A percentile compares a stretch with the other conserved stretches of the same genome.
phyloP scores from a whole-genome alignment of 2,329 filamentous ascomycete genomes.

The Uncinocarpus reesii region DNA sequence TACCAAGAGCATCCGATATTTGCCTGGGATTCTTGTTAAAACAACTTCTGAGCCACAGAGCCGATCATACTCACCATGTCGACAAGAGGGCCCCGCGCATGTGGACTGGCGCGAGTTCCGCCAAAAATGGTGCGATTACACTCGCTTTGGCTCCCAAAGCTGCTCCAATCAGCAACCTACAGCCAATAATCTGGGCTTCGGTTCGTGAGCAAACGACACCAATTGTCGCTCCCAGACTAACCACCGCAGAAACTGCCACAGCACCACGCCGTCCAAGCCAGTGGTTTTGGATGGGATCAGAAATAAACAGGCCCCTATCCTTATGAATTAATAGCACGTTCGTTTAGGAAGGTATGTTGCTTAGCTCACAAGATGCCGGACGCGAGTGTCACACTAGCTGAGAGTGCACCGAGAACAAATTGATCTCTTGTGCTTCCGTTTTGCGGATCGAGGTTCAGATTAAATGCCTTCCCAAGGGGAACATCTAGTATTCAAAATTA shows the following conservation, averaged over 20 bases:
- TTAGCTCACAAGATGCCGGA: conserved; percentile 9
- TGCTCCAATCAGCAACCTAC: conserved; percentile 6
- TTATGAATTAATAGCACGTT: not conserved
- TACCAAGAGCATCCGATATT: conserved; percentile 8
- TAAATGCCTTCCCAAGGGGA: not conserved
- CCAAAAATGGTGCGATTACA: conserved; percentile 10
- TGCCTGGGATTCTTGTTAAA: conserved; percentile 6
- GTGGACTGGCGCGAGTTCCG: conserved; percentile 10
- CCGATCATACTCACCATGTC: conserved; percentile 5
- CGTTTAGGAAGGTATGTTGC: not conserved
- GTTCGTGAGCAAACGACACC: conserved; percentile 5
- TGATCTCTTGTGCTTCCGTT: not conserved
- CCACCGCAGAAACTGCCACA: conserved; percentile 2
- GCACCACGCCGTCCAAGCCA: conserved; percentile 11
- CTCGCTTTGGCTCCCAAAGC: conserved; percentile 10
- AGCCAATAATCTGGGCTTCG: conserved; percentile 3
- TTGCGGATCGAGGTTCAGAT: not conserved
- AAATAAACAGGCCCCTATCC: conserved; percentile 7
- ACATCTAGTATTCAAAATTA: not conserved
- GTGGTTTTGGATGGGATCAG: conserved; percentile 12
- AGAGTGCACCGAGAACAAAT: conserved; percentile 3
- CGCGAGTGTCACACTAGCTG: conserved; percentile 6
- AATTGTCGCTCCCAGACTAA: conserved; percentile 11
- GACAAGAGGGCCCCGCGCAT: conserved; percentile 9
- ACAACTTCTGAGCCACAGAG: not conserved